Evolutionary conservation across 139 green algal genomes (phyloP).

Genomic region (Desmodesmus armatus): DNA sequence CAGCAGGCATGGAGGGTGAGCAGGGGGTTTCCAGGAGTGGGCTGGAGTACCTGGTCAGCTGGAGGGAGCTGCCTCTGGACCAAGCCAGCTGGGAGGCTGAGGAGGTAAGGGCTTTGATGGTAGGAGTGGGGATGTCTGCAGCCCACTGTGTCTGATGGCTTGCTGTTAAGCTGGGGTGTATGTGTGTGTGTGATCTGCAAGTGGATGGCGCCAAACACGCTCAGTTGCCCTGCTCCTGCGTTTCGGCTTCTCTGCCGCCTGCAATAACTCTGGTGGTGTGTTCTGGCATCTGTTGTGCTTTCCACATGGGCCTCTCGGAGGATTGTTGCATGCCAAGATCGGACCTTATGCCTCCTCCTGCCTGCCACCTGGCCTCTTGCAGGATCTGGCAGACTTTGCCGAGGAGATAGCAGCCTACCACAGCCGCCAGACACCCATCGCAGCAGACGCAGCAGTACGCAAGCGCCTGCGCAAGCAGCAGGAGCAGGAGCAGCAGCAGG

Average conservation of each 20-base stretch:
- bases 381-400: constrained; percentile 40
- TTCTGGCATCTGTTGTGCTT: not conserved
- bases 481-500: constrained; percentile 3
- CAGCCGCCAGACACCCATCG: constrained; percentile 22
- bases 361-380: not conserved
- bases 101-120: constrained; percentile 9
- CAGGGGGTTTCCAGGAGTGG: not conserved
- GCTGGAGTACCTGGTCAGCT: constrained; percentile 73
- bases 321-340: no score
- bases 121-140: no score
- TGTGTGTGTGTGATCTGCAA: no score
- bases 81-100: constrained; percentile 58
- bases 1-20: not conserved
- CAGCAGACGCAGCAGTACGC: constrained; percentile 37
- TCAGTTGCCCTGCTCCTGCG: not conserved
- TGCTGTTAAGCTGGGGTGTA: no score
- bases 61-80: constrained; percentile 66
- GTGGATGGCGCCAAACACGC: no score
- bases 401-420: constrained; percentile 38
- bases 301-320: no score
- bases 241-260: not conserved
- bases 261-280: no score
- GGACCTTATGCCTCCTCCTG: not conserved
- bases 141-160: no score
- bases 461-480: constrained; percentile 6